Evolutionary conservation across 768 basidiomycete genomes (phyloP), one percentile per base, ranked within the genome.

Genomic region (Suillus brevipes): DNA sequence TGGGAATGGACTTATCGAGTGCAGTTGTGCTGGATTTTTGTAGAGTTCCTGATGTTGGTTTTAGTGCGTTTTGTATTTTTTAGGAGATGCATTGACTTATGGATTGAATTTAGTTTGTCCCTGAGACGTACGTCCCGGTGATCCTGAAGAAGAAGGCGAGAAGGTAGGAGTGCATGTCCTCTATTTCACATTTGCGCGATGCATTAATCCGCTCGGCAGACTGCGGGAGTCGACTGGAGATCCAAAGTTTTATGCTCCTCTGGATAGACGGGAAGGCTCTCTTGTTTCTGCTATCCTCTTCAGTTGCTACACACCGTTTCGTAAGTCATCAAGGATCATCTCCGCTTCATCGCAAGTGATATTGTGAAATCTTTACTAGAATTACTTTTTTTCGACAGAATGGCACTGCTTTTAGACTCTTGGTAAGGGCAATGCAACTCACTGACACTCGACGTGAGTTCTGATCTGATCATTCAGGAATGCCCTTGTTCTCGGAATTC

Each of bases 1-100:
- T 91, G 90, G 90, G 77, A 89, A 65, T 94, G 92, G 92, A 91
- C 91, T 0, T 95, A 88, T 76, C 86, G 87, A 63, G 76, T 90
- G 18, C 73, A 89, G 64, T 66, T 88, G 2, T 90, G 90, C 25
- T 95, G 92, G 94, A 80, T 84, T 0, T 85, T 84, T 57, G 76
- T 76, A 3, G 82, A 91, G 72, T 74, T 81, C 10, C 58, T 83
- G 9, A 77, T 84, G 0, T 75, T 94, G 9, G 70, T 86, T 56
- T 28, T 84, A 50, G 88, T 89, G 67, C 68, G 83, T 53, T 28
- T 28, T 28, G 13, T 20, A 13, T 47, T 25, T 63, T 4, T 31
- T 61, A 7, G 34, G 23, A 55, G 34, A 42, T 37, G 42, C 16
- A 38, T n/a, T 53, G 64, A n/a, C 60, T 34, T 43, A 40, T 45